A percentile compares a stretch with the other conserved stretches of the same genome.
Evolutionary conservation across 805 yeast species (phyloP).

Genomic region (Saccharomycopsis amapae): DNA sequence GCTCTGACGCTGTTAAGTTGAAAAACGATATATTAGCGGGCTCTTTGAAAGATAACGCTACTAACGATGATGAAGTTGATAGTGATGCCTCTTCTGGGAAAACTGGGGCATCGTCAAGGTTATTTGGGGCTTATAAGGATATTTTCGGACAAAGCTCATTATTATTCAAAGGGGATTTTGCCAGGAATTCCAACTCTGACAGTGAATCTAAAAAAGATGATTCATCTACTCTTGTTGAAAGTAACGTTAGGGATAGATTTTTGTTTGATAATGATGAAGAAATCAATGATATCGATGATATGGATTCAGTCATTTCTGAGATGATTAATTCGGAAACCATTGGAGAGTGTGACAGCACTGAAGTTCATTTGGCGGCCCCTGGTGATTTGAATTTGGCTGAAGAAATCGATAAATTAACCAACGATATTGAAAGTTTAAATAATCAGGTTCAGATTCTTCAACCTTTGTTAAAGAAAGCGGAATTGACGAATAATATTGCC

Average conservation of each 20-base stretch:
- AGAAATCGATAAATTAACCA: constrained; percentile 52
- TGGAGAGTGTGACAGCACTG: constrained; percentile 27
- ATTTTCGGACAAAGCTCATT: constrained; percentile 10
- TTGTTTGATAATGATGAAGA: constrained; percentile 24
- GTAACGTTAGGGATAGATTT: neutral
- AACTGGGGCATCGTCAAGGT: neutral
- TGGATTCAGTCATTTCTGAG: constrained; percentile 21
- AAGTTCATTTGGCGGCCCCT: constrained; percentile 54
- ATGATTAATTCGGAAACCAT: constrained; percentile 22
- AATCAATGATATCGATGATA: constrained; percentile 24
- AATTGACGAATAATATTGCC: constrained; percentile 65
- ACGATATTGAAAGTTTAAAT: constrained; percentile 49
- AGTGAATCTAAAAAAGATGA: neutral
- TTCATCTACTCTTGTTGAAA: neutral
- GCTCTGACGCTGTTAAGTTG: constrained; percentile 13
- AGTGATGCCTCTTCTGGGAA: neutral
- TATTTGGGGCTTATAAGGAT: constrained; percentile 14
- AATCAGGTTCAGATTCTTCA: constrained; percentile 59
- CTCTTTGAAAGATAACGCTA: neutral
- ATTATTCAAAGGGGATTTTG: constrained; percentile 11
- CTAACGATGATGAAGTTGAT: neutral
- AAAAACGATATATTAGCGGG: constrained; percentile 13
- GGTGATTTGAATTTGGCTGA: constrained; percentile 57
- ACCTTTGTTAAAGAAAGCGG: constrained; percentile 73
- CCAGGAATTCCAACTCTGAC: neutral